A percentile compares a stretch with the other conserved stretches of the same genome.
phyloP scores from a whole-genome alignment of 2,329 filamentous ascomycete genomes.

The Aspergillus ochraceoroseus region DNA sequence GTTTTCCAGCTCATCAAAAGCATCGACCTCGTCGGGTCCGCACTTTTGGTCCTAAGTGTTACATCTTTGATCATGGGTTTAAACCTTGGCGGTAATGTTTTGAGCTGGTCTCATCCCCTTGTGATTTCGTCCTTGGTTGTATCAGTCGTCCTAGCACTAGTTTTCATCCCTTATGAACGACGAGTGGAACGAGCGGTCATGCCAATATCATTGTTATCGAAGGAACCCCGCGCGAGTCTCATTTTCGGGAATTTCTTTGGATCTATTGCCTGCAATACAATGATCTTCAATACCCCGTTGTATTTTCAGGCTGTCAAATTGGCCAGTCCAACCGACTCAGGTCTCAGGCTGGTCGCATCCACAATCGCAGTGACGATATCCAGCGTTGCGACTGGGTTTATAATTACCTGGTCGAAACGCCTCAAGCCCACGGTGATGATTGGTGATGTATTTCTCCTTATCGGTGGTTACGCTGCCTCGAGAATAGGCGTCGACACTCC shows the following conservation, averaged over 20 bases:
- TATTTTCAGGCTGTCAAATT: slow-evolving; percentile 73
- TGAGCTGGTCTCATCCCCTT: slow-evolving; percentile 49
- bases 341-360: slow-evolving; percentile 65
- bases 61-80: slow-evolving; percentile 49
- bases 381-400: slow-evolving; percentile 57
- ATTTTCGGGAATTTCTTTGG: slow-evolving; percentile 52
- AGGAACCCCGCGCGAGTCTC: slow-evolving; percentile 46
- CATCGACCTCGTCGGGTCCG: slow-evolving; percentile 49
- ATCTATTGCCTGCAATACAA: slow-evolving; percentile 48
- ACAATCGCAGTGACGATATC: slow-evolving; percentile 53
- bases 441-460: slow-evolving; percentile 48
- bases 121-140: slow-evolving; percentile 46
- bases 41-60: slow-evolving; percentile 46
- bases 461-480: slow-evolving; percentile 51
- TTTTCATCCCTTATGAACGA: slow-evolving; percentile 43
- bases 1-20: slow-evolving; percentile 44
- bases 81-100: slow-evolving; percentile 51
- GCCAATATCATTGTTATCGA: slow-evolving; percentile 47
- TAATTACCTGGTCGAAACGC: slow-evolving; percentile 56
- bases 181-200: slow-evolving; percentile 48
- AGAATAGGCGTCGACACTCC: slow-evolving; percentile 51
- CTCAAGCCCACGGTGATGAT: slow-evolving; percentile 57
- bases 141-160: slow-evolving; percentile 36
- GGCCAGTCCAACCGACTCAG: slow-evolving; percentile 63
- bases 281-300: slow-evolving; percentile 66